A percentile compares a stretch with the other conserved stretches of the same genome.
These are phyloP conservation scores for Jackrogersella minutella DNA, from an alignment of 495 filamentous ascomycete genomes.

Conservation along the genomic window DNA sequence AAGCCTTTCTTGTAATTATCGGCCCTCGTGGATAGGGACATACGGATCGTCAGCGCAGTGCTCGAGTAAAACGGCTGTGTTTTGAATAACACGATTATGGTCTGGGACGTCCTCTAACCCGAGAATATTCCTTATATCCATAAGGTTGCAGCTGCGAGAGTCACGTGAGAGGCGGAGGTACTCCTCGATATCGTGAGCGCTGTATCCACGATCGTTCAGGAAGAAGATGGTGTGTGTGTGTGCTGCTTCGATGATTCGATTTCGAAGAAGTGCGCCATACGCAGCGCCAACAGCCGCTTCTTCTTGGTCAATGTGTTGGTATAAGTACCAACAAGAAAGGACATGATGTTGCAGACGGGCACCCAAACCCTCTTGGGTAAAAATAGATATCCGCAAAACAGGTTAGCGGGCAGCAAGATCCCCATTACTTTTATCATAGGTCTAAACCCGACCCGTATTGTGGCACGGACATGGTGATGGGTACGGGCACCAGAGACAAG, in stretches of 20 bases:
- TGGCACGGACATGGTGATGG: not conserved
- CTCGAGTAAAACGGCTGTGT: constrained; percentile 60
- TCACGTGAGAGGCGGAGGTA: constrained; percentile 52
- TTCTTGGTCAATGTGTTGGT: not conserved
- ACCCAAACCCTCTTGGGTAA: not conserved
- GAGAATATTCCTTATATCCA: constrained; percentile 42
- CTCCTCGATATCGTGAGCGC: constrained; percentile 57
- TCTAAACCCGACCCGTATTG: not conserved
- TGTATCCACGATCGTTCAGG: constrained; percentile 67
- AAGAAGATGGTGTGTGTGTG: constrained; percentile 69
- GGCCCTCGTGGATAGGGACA: constrained; percentile 55
- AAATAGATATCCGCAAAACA: not conserved
- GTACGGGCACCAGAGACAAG: not conserved
- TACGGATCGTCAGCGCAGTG: constrained; percentile 63
- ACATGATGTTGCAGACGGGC: not conserved
- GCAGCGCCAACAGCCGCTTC: no score
- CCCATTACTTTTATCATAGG: not conserved
- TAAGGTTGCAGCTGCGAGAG: constrained; percentile 42
- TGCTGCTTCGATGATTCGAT: constrained; percentile 48
- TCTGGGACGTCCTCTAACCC: constrained; percentile 27
- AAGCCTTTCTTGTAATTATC: constrained; percentile 50
- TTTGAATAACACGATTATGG: constrained; percentile 30
- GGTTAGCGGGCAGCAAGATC: not conserved
- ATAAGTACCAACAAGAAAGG: not conserved
- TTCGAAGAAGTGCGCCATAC: no score